These are phyloP conservation scores for Pleurotus ostreatus DNA, from an alignment of 768 basidiomycete species.

Conservation along the genomic window DNA sequence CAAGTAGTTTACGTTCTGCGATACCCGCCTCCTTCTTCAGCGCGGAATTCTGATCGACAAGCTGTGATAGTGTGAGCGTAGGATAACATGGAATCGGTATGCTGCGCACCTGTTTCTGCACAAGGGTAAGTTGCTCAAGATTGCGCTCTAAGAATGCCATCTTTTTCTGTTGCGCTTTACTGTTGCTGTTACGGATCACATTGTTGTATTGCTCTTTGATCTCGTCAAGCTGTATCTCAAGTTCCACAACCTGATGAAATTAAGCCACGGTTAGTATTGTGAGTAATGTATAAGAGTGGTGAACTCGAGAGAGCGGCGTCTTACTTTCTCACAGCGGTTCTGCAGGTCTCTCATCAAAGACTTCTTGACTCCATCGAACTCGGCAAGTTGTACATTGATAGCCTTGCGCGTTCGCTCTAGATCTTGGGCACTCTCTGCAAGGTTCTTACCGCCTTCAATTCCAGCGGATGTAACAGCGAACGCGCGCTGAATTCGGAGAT, in stretches of 20 bases:
- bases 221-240: conserved; percentile 98
- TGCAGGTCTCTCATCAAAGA: conserved; percentile 98
- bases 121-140: conserved; percentile 88
- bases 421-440: conserved; percentile 96
- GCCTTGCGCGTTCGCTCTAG: conserved; percentile 95
- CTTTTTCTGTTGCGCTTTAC: conserved; percentile 98
- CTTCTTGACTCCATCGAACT: conserved; percentile 98
- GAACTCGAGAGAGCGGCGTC: conserved; percentile 10
- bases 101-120: conserved; percentile 87
- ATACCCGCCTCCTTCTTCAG: conserved; percentile 97
- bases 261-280: conserved; percentile 13
- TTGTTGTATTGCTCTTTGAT: conserved; percentile 99
- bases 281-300: conserved; percentile 10
- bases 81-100: neutral
- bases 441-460: conserved; percentile 93
- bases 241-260: conserved; percentile 81
- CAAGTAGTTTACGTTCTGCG: conserved; percentile 93
- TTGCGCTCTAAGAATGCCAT: conserved; percentile 98
- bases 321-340: conserved; percentile 98
- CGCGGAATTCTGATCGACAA: conserved; percentile 96
- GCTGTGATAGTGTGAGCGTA: conserved; percentile 38
- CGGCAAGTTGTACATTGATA: conserved; percentile 95
- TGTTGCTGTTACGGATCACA: conserved; percentile 96
- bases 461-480: conserved; percentile 97
- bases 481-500: conserved; percentile 62